phyloP scores from a whole-genome alignment of 2,329 filamentous ascomycete species.

The Aureobasidium sp. region DNA sequence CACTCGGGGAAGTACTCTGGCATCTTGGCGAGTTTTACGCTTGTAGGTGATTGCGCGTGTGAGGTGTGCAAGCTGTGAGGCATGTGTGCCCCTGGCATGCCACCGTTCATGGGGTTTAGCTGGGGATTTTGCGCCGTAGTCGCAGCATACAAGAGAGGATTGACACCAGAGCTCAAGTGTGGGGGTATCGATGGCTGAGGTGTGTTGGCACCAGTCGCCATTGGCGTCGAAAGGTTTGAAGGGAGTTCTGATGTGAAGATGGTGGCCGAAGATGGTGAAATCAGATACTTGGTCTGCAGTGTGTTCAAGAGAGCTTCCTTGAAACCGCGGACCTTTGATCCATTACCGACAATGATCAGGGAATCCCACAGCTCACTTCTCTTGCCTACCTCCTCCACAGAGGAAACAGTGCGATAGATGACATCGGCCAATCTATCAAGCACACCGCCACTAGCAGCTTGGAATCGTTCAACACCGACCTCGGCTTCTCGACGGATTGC shows the following conservation, averaged over 20 bases:
- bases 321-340: constrained; percentile 66
- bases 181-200: constrained; percentile 54
- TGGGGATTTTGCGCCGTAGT: constrained; percentile 62
- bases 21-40: constrained; percentile 68
- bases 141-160: constrained; percentile 85
- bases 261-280: constrained; percentile 86
- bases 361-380: constrained; percentile 86
- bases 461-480: constrained; percentile 68
- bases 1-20: constrained; percentile 87
- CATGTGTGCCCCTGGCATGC: constrained; percentile 20
- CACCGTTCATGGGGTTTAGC: constrained; percentile 35
- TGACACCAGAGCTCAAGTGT: constrained; percentile 52
- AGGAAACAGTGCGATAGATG: constrained; percentile 75
- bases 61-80: constrained; percentile 52
- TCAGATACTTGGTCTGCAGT: constrained; percentile 73
- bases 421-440: constrained; percentile 78
- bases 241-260: constrained; percentile 97
- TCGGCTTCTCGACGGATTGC: constrained; percentile 58
- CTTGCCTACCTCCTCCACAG: constrained; percentile 77
- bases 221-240: constrained; percentile 84
- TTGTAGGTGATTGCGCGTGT: constrained; percentile 71
- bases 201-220: constrained; percentile 85
- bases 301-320: constrained; percentile 80
- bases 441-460: constrained; percentile 57
- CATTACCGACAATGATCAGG: constrained; percentile 85